These are phyloP conservation scores for Lippia alba DNA, from an alignment of 305 asterid genomes.

Conservation along the genomic window DNA sequence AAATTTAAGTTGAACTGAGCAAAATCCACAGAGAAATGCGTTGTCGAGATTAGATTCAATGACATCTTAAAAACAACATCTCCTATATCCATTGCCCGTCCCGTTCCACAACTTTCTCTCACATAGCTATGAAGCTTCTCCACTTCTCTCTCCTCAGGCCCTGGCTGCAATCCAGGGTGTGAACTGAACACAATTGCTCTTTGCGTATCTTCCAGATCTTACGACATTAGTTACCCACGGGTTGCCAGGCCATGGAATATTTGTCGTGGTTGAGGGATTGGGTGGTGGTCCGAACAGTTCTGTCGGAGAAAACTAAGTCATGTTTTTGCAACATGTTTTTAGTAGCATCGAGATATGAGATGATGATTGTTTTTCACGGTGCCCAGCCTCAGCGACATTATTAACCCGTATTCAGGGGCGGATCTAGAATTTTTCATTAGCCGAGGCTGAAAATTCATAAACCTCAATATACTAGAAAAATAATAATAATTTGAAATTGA, in stretches of 20 bases:
- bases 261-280: constrained; percentile 10
- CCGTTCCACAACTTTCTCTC: not conserved
- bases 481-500: too few relatives aligned
- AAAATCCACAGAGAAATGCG: not conserved
- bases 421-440: too few relatives aligned
- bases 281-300: not conserved
- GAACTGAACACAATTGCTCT: not conserved
- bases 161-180: not conserved
- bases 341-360: too few relatives aligned
- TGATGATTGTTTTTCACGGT: too few relatives aligned
- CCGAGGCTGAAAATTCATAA: too few relatives aligned
- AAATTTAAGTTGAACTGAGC: not conserved
- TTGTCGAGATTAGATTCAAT: not conserved
- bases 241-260: constrained; percentile 23
- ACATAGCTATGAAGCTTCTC: not conserved
- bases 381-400: too few relatives aligned
- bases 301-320: constrained; percentile 26
- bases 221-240: not conserved
- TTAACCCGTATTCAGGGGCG: too few relatives aligned
- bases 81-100: not conserved
- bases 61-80: not conserved
- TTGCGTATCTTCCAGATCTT: not conserved
- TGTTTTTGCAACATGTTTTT: constrained; percentile 38
- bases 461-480: too few relatives aligned
- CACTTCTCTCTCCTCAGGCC: not conserved